A percentile compares a stretch with the other conserved stretches of the same genome.
Evolutionary conservation across 108 stramenopile genomes (phyloP).

Genomic region (Parmales sp.): DNA sequence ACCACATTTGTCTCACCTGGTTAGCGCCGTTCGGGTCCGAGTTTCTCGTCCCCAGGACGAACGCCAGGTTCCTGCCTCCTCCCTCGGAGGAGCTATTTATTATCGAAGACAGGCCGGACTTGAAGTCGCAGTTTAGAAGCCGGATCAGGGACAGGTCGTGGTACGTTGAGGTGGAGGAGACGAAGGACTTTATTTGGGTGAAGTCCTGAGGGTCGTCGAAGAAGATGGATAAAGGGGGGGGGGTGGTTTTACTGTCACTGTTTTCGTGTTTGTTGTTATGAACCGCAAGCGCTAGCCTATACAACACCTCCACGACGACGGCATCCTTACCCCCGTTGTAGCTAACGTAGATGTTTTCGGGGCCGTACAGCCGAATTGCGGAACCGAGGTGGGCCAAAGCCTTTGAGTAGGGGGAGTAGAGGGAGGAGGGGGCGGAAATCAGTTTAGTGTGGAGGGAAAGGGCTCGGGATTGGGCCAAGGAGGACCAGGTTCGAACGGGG

Average conservation of each 20-base stretch:
- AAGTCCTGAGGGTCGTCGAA: slow-evolving; percentile 74
- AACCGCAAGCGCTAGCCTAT: slow-evolving; percentile 78
- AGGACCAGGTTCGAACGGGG: too few relatives aligned
- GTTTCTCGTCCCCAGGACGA: slow-evolving; percentile 84
- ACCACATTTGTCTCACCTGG: too few relatives aligned
- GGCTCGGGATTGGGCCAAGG: too few relatives aligned
- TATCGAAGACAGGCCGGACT: neutral
- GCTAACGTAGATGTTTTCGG: slow-evolving; percentile 17
- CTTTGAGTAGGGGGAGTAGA: too few relatives aligned
- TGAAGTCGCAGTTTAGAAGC: neutral
- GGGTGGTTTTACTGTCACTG: neutral
- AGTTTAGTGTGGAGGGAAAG: too few relatives aligned
- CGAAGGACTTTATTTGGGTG: slow-evolving; percentile 17
- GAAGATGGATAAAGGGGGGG: slow-evolving; percentile 58
- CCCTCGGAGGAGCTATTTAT: neutral
- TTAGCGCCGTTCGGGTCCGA: slow-evolving; percentile 84
- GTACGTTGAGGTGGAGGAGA: slow-evolving; percentile 13
- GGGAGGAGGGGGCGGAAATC: too few relatives aligned
- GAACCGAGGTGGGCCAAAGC: too few relatives aligned
- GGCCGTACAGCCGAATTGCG: slow-evolving; percentile 74
- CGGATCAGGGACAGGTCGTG: neutral
- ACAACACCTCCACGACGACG: slow-evolving; percentile 83
- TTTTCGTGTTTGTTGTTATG: slow-evolving; percentile 26
- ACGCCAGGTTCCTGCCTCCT: slow-evolving; percentile 56
- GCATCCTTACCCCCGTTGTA: slow-evolving; percentile 99